Evolutionary conservation across 495 filamentous ascomycete species (phyloP).

Genomic region (Sporormia fimetaria): DNA sequence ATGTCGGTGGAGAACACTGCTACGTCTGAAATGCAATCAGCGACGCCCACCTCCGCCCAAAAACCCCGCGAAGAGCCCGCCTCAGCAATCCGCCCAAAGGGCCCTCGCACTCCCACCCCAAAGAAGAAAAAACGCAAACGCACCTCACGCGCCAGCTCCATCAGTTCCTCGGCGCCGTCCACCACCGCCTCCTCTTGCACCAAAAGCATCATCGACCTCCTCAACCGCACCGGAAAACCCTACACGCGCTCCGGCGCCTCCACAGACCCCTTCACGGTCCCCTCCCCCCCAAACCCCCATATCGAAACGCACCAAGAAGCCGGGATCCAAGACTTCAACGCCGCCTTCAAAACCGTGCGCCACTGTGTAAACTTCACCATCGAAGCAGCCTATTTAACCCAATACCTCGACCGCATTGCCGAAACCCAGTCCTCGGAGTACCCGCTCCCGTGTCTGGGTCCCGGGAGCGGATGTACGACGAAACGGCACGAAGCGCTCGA

Average conservation of each 20-base stretch:
- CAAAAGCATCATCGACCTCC: neutral
- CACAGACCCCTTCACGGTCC: conserved; percentile 5
- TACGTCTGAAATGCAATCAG: too few relatives aligned
- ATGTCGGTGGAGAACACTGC: too few relatives aligned
- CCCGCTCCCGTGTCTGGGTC: conserved; percentile 9
- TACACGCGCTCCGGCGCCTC: conserved; percentile 7
- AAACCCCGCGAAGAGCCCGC: too few relatives aligned
- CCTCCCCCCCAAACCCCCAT: neutral
- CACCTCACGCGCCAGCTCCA: neutral
- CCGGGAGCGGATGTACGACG: conserved; percentile 6
- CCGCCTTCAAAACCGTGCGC: neutral
- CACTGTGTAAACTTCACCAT: conserved; percentile 13
- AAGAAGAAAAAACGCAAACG: neutral
- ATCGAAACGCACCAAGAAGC: conserved; percentile 13
- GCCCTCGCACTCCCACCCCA: too few relatives aligned
- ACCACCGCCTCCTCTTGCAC: conserved; percentile 3
- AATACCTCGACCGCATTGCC: conserved; percentile 2
- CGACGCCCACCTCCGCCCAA: too few relatives aligned
- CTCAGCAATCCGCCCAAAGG: too few relatives aligned
- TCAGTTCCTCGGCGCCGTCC: neutral
- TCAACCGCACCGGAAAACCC: conserved; percentile 6
- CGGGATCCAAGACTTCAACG: conserved; percentile 4
- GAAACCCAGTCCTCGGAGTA: neutral
- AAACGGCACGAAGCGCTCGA: conserved; percentile 10
- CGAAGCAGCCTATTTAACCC: conserved; percentile 4